Evolutionary conservation across 331 rosid species (phyloP).

Genomic region (Cydonia oblonga): DNA sequence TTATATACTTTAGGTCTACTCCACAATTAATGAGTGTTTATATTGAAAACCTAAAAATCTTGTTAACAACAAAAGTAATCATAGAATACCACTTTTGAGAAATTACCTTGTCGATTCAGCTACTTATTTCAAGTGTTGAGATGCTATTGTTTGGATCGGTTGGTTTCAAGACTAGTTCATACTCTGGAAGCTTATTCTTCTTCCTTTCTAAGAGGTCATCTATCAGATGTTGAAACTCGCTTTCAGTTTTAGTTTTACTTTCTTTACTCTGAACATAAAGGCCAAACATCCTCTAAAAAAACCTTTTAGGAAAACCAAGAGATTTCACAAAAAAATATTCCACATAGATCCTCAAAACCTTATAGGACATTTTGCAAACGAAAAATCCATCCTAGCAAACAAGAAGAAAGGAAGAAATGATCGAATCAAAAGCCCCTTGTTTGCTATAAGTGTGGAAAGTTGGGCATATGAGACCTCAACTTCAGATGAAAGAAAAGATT

Average conservation of each 20-base stretch:
- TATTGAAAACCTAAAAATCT: background rate
- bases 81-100: background rate
- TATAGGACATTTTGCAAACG: too few species aligned
- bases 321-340: too few species aligned
- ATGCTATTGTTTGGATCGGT: background rate
- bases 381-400: too few species aligned
- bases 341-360: too few species aligned
- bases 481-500: too few species aligned
- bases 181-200: background rate
- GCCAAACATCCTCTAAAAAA: too few species aligned
- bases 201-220: background rate
- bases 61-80: background rate
- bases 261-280: too few species aligned
- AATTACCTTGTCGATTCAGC: background rate
- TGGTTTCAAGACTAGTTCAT: background rate
- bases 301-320: too few species aligned
- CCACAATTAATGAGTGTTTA: background rate
- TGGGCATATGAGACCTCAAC: too few species aligned
- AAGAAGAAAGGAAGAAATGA: too few species aligned
- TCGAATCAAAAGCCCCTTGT: too few species aligned
- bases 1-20: background rate
- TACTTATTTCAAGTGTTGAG: background rate
- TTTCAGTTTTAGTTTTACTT: background rate
- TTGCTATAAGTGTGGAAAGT: too few species aligned
- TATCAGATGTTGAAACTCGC: background rate